phyloP scores from a whole-genome alignment of 1,139 yeast species.

The Candida anutae region DNA sequence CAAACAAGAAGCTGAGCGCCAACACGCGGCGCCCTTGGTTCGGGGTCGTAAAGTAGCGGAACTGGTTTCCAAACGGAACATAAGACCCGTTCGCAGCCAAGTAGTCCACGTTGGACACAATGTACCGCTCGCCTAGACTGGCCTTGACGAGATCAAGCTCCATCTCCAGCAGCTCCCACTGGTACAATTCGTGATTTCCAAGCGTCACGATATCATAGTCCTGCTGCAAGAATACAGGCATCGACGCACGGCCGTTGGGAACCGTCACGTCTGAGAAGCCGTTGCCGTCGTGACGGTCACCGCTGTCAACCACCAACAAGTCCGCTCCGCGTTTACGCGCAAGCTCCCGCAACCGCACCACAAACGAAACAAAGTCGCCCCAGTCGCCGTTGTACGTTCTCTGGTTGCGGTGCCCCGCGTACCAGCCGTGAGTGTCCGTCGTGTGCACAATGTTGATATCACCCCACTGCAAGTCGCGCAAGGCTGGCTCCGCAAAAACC shows the following conservation, averaged over 20 bases:
- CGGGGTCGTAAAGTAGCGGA: slow-evolving; percentile 57
- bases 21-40: slow-evolving; percentile 46
- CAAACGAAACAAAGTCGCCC: slow-evolving; percentile 85
- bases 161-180: slow-evolving; percentile 54
- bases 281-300: slow-evolving; percentile 93
- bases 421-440: slow-evolving; percentile 96
- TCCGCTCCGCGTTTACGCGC: slow-evolving; percentile 49
- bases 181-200: slow-evolving; percentile 90
- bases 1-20: slow-evolving; percentile 74
- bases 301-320: slow-evolving; percentile 72
- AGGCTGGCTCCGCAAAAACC: slow-evolving; percentile 1
- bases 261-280: slow-evolving; percentile 74
- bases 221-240: slow-evolving; percentile 54
- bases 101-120: slow-evolving; percentile 78
- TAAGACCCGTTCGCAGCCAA: slow-evolving; percentile 36
- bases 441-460: slow-evolving; percentile 81
- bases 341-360: slow-evolving; percentile 36
- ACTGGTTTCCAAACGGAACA: slow-evolving; percentile 64
- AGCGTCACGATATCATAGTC: slow-evolving; percentile 76
- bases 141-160: slow-evolving; percentile 58
- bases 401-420: slow-evolving; percentile 78
- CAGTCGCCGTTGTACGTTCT: slow-evolving; percentile 74
- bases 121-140: slow-evolving; percentile 57
- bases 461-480: slow-evolving; percentile 53
- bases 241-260: slow-evolving; percentile 62